Conservation (phyloP, 192 early-diverging fungal species). For the Spizellomyces sp. region DNA sequence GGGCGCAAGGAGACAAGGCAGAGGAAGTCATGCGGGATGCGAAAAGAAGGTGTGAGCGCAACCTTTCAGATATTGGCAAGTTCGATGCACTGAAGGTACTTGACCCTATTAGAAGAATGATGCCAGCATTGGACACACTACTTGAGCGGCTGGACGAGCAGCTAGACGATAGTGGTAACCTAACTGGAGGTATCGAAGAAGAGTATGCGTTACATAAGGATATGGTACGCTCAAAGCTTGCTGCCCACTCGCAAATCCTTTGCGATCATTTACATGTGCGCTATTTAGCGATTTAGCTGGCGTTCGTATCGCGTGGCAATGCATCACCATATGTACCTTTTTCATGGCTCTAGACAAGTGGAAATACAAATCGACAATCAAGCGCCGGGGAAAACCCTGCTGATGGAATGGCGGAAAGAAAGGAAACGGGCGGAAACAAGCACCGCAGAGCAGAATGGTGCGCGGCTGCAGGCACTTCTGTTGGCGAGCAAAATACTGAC, state of each 20-base stretch:
- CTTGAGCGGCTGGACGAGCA: constrained; percentile 48
- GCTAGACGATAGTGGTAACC: constrained; percentile 32
- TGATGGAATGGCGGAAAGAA: constrained; percentile 37
- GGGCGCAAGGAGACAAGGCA: constrained; percentile 32
- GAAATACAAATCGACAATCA: constrained; percentile 24
- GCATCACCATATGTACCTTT: constrained; percentile 48
- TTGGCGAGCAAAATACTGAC: no score
- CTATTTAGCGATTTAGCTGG: constrained; percentile 44
- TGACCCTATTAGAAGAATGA: neutral
- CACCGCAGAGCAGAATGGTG: no score
- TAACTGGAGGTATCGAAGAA: constrained; percentile 45
- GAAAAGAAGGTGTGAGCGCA: constrained; percentile 16
- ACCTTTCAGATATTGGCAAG: neutral
- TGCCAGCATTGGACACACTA: constrained; percentile 1
- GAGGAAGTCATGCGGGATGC: constrained; percentile 19
- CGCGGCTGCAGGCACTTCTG: no score
- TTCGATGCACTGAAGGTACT: neutral
- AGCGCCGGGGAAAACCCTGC: constrained; percentile 24
- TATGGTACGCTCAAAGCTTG: constrained; percentile 15
- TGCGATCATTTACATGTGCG: neutral
- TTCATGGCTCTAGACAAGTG: constrained; percentile 26
- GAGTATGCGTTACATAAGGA: constrained; percentile 37
- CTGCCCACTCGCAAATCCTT: neutral
- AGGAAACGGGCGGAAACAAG: neutral
- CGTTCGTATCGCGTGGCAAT: constrained; percentile 50